Percentiles rank a stretch among this genome's conserved stretches.
phyloP scores from a whole-genome alignment of 345 rosid species.

The Iberis pinnata region DNA sequence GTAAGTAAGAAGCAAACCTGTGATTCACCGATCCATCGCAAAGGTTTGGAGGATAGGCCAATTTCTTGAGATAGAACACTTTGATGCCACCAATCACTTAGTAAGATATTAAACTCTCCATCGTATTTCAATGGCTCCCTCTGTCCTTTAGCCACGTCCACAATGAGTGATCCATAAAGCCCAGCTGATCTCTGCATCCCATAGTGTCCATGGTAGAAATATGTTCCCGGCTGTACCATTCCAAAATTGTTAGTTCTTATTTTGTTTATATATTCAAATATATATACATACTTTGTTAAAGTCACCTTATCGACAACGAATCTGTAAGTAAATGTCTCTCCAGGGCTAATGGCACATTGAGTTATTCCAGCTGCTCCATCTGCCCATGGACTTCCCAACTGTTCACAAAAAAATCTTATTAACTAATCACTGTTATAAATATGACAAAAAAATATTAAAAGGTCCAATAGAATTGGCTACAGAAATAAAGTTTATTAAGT shows the following conservation, averaged over 20 bases:
- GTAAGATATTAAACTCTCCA: constrained; percentile 47
- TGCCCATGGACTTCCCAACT: constrained; percentile 84
- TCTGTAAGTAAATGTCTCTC: constrained; percentile 62
- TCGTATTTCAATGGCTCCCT: constrained; percentile 63
- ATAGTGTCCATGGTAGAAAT: constrained; percentile 76
- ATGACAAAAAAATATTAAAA: not conserved
- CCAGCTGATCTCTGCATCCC: constrained; percentile 94
- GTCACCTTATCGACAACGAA: constrained; percentile 64
- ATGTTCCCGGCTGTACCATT: constrained; percentile 60
- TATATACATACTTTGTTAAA: too few relatives aligned
- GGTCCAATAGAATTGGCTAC: too few relatives aligned
- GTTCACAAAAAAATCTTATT: not conserved
- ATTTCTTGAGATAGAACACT: constrained; percentile 54
- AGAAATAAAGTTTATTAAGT: not conserved
- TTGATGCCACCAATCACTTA: constrained; percentile 88
- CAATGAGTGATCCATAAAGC: constrained; percentile 56
- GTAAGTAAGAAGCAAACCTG: constrained; percentile 48
- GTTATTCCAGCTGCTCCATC: constrained; percentile 84
- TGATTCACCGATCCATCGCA: constrained; percentile 80
- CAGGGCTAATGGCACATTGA: constrained; percentile 66
- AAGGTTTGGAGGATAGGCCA: constrained; percentile 60
- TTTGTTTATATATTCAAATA: not conserved
- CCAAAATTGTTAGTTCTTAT: not conserved
- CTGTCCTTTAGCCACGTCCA: constrained; percentile 44
- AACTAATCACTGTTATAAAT: not conserved